Evolutionary conservation across 345 rosid species (phyloP).

Genomic region (Hypericum perforatum): DNA sequence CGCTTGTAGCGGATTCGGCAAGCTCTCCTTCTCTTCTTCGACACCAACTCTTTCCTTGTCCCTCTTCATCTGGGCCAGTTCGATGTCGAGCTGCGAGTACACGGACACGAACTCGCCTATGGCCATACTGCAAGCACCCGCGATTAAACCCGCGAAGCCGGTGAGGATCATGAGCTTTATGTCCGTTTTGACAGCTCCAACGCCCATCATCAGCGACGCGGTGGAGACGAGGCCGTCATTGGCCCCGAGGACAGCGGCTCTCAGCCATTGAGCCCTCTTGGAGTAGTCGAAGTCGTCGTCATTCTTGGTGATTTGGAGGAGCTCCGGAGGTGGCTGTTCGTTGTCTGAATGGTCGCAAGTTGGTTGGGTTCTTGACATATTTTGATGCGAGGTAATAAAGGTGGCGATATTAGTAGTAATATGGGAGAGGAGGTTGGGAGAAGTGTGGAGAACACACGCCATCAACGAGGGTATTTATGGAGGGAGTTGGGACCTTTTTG

Average conservation of each 20-base stretch:
- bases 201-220: constrained; percentile 83
- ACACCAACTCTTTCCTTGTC: constrained; percentile 18
- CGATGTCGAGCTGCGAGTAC: constrained; percentile 71
- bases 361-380: neutral
- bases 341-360: neutral
- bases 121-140: constrained; percentile 98
- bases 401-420: constrained; percentile 1
- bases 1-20: constrained; percentile 78
- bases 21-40: constrained; percentile 30
- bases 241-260: constrained; percentile 92
- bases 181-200: constrained; percentile 79
- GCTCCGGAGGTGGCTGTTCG: constrained; percentile 19
- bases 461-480: constrained; percentile 38
- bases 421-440: constrained; percentile 1
- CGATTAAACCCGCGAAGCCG: constrained; percentile 82
- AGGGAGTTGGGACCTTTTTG: neutral
- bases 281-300: constrained; percentile 46
- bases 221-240: constrained; percentile 88
- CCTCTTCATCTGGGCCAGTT: constrained; percentile 64
- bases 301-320: constrained; percentile 5
- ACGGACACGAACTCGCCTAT: constrained; percentile 93
- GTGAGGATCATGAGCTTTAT: constrained; percentile 69
- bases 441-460: constrained; percentile 70
- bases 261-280: constrained; percentile 83
- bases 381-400: too few species aligned